These are phyloP conservation scores for Orbilia blumenaviensis DNA, from an alignment of 2,329 filamentous ascomycete genomes.

Conservation along the genomic window DNA sequence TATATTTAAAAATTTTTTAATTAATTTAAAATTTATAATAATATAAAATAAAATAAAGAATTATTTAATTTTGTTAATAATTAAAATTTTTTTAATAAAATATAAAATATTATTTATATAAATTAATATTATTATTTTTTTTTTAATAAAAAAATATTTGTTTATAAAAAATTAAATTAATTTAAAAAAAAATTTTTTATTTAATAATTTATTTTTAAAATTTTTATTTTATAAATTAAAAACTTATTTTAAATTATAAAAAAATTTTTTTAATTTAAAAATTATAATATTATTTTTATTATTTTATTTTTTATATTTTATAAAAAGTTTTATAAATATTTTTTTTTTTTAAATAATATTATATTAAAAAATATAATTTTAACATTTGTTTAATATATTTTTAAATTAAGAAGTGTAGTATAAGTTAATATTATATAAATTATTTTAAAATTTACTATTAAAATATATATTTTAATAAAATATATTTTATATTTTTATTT, in stretches of 20 bases:
- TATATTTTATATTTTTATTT: neutral
- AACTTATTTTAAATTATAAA: neutral
- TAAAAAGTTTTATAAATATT: neutral
- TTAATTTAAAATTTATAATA: neutral
- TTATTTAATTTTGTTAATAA: neutral
- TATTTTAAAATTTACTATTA: neutral
- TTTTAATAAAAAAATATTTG: neutral
- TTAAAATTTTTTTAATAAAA: too few relatives aligned
- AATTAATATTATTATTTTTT: neutral
- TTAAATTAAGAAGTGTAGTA: neutral
- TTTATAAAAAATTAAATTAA: neutral
- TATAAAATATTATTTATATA: neutral
- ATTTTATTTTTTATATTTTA: too few relatives aligned
- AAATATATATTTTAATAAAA: neutral
- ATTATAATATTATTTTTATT: too few relatives aligned
- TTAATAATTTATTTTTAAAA: neutral
- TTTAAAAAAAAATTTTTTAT: too few relatives aligned
- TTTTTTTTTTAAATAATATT: neutral
- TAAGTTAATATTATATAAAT: neutral
- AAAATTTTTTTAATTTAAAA: neutral
- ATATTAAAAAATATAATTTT: slow-evolving; percentile 1
- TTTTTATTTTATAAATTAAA: slow-evolving; percentile 10
- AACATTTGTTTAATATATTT: slow-evolving; percentile 1
- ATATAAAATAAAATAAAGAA: neutral
- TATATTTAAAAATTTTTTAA: slow-evolving; percentile 4